Base-by-base conservation (phyloP, 208 protist species). In the Leishmania amazonensis region DNA sequence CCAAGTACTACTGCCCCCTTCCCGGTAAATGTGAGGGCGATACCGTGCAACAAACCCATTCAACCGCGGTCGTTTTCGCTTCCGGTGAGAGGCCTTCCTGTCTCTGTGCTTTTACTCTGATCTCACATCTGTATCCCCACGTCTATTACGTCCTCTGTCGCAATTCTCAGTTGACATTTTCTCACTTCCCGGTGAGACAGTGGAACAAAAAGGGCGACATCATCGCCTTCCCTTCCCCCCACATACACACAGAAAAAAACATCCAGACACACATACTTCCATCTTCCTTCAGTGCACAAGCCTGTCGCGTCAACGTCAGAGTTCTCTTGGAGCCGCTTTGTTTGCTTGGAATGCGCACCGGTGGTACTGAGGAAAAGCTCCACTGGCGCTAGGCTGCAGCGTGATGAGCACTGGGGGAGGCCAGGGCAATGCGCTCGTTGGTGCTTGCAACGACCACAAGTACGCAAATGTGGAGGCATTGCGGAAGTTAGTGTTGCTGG, bases 401-500 rank as follows among this genome's bases (percentile, higher is more conserved):
- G n/a, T 17, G n/a, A 76, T 76, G 72, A 62, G n/a, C 4, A 58
- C 13, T 3, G 51, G 9, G 15, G 31, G 13, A 42, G 28, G 51
- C 51, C 51, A 60, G 17, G 13, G 35, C 49, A 11, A 40, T 40
- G 72, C 21, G 1, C 72, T 76, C 2, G 35, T 31, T 60, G 72
- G 51, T 21, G 72, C 51, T 38, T 35, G 47, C 72, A n/a, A 71
- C 11, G 78, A 80, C 40, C 8, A 57, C 49, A 78, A 79, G 58
- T 80, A 80, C 45, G 42, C 47, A 1, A 13, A 28, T 24, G 53
- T 86, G 45, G 78, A 76, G 7, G 75, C 78, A 8, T 35, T 83
- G 38, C 83, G 83, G 19, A 28, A 75, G 45, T 28, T 75, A 9
- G 80, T 86, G 57, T 49, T 45, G 7, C 65, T 40, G 6, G 83